Base-by-base conservation (phyloP, 2,329 filamentous ascomycete genomes). In the Pseudogymnoascus sp. region DNA sequence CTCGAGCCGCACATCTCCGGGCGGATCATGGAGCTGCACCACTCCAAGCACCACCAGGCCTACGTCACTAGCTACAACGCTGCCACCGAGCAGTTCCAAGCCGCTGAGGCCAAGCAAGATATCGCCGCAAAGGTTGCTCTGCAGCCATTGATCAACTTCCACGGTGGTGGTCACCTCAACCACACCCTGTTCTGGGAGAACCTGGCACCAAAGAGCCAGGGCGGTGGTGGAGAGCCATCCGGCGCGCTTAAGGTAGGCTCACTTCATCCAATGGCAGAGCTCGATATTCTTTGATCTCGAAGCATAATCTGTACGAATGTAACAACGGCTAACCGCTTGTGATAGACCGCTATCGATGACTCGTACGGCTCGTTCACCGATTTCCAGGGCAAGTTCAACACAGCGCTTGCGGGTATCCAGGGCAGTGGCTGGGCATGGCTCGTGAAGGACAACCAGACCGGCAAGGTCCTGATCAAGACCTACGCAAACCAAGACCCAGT, bases 1-100 rank as follows among this genome's bases (percentile, higher is more conserved):
- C 91, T 99, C 71, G 95, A 99, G 80, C 85, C 85, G n/a, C n/a
- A n/a, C 72, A 86, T 96, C 80, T 93, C 89, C 59, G 89, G 89
- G 75, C 86, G 95, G 79, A 96, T 96, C 81, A 96, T 96, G 93
- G 90, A 96, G 80, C 85, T 96, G 52, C 93, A 96, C 83, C 90
- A 96, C 85, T 88, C 85, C 79, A 93, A 92, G 79, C 92, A 96
- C 83, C 93, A 96, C 81, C 87, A 93, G 78, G 93, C 92, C 72
- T 96, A 96, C 76, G 91, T 96, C 70, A 95, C 87, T 77, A 89
- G 88, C 75, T 90, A 90, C 81, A 96, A 96, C 81, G 83, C 87
- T 65, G 88, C 90, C 63, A 79, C 86, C 68, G 87, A 92, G 77
- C 86, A 93, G 73, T 78, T 90, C 66, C 80, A 82, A 63, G 81